These are phyloP conservation scores for Floccularia luteovirens DNA, from an alignment of 768 basidiomycete genomes.

Conservation along the genomic window DNA sequence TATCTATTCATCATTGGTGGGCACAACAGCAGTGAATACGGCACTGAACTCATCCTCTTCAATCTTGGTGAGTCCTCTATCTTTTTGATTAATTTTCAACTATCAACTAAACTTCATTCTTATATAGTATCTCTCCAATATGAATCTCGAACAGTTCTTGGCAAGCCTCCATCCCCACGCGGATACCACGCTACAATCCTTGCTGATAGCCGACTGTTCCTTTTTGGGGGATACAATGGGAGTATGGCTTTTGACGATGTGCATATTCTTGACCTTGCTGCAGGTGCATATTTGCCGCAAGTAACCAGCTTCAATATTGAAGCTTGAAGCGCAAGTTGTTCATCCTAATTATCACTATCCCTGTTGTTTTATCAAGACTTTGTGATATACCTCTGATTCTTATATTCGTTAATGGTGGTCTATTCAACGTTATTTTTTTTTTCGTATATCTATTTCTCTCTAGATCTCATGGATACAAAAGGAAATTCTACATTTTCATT, in stretches of 20 bases:
- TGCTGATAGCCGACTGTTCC: slow-evolving; percentile 77
- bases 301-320: slow-evolving; percentile 72
- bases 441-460: background rate
- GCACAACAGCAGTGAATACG: slow-evolving; percentile 75
- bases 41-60: slow-evolving; percentile 69
- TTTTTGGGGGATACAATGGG: slow-evolving; percentile 89
- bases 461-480: background rate
- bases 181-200: slow-evolving; percentile 83
- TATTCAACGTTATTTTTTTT: background rate
- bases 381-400: background rate
- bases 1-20: slow-evolving; percentile 89
- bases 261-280: slow-evolving; percentile 78
- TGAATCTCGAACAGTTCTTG: slow-evolving; percentile 62
- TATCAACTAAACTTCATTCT: background rate
- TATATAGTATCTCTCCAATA: slow-evolving; percentile 73
- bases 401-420: background rate
- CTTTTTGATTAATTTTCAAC: no score
- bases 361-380: background rate
- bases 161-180: slow-evolving; percentile 62
- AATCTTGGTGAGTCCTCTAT: slow-evolving; percentile 60
- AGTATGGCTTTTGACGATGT: slow-evolving; percentile 81
- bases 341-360: background rate
- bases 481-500: background rate
- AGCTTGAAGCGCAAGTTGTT: slow-evolving; percentile 2
- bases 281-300: slow-evolving; percentile 84